Percentiles rank a stretch among this genome's conserved stretches.
Evolutionary conservation across 2,329 filamentous ascomycete species (phyloP).

Genomic region (Shiraia sp.): DNA sequence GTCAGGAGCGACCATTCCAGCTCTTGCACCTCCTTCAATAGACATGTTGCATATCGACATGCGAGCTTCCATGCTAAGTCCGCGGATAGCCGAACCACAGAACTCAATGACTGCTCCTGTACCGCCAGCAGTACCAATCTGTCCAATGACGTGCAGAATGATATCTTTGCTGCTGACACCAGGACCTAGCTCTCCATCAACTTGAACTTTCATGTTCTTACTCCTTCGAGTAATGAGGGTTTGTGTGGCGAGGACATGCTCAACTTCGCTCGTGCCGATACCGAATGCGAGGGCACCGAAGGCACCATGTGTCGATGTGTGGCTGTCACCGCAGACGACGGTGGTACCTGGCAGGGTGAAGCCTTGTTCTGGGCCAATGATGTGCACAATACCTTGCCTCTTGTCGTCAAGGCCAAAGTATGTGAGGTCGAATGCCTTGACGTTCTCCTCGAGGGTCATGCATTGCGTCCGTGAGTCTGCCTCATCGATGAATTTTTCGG

Average conservation of each 20-base stretch:
- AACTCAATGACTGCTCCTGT: slow-evolving; percentile 96
- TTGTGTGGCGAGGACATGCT: slow-evolving; percentile 96
- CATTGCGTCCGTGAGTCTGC: slow-evolving; percentile 92
- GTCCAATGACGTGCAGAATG: slow-evolving; percentile 87
- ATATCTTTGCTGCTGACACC: slow-evolving; percentile 97
- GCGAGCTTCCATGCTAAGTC: slow-evolving; percentile 90
- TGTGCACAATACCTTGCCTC: slow-evolving; percentile 96
- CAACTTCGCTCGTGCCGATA: slow-evolving; percentile 97
- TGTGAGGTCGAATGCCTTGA: slow-evolving; percentile 93
- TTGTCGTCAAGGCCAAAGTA: slow-evolving; percentile 97
- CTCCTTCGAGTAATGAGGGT: slow-evolving; percentile 91
- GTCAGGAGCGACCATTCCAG: slow-evolving; percentile 96
- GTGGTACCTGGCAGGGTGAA: slow-evolving; percentile 98
- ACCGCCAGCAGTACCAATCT: slow-evolving; percentile 93
- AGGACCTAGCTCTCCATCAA: slow-evolving; percentile 85
- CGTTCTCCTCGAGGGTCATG: slow-evolving; percentile 94
- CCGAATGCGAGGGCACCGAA: slow-evolving; percentile 95
- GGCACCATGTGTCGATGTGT: slow-evolving; percentile 96
- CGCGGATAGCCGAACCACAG: slow-evolving; percentile 89
- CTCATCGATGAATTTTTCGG: slow-evolving; percentile 91
- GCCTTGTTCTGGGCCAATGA: slow-evolving; percentile 97
- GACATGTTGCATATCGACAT: slow-evolving; percentile 99
- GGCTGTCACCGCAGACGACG: slow-evolving; percentile 95
- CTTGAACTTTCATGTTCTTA: slow-evolving; percentile 98
- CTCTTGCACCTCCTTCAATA: slow-evolving; percentile 92